phyloP scores from a whole-genome alignment of 2,329 filamentous ascomycete species.

The Penicillium sp. region DNA sequence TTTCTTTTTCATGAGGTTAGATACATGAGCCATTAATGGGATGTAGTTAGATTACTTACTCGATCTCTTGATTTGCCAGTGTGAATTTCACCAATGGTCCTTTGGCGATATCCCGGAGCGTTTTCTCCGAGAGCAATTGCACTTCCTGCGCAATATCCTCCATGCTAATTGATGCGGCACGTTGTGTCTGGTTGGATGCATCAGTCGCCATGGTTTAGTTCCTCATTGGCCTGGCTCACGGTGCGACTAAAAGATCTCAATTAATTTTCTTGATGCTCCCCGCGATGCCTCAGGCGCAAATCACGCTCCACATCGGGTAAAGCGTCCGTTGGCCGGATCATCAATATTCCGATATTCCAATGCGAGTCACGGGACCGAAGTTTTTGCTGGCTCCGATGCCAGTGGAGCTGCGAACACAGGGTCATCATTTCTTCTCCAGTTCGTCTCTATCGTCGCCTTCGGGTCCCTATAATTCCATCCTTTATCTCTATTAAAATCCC shows the following conservation, averaged over 20 bases:
- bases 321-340: slow-evolving; percentile 21
- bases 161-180: slow-evolving; percentile 24
- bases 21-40: not conserved
- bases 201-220: slow-evolving; percentile 26
- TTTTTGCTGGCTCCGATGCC: slow-evolving; percentile 36
- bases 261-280: slow-evolving; percentile 25
- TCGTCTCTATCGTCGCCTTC: slow-evolving; percentile 21
- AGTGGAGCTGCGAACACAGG: slow-evolving; percentile 29
- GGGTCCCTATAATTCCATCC: slow-evolving; percentile 28
- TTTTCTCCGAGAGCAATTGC: slow-evolving; percentile 38
- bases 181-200: slow-evolving; percentile 11
- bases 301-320: slow-evolving; percentile 21
- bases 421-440: slow-evolving; percentile 17
- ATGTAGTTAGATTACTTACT: slow-evolving; percentile 28
- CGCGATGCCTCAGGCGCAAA: slow-evolving; percentile 29
- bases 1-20: slow-evolving; percentile 27
- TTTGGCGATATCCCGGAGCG: slow-evolving; percentile 35
- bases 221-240: slow-evolving; percentile 12
- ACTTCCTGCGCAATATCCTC: slow-evolving; percentile 36
- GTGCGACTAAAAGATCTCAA: slow-evolving; percentile 9
- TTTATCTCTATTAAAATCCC: slow-evolving; percentile 16
- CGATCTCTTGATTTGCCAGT: slow-evolving; percentile 29
- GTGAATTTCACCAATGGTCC: slow-evolving; percentile 38
- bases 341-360: slow-evolving; percentile 19
- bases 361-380: slow-evolving; percentile 40